These are phyloP conservation scores for Trametes sanguinea DNA, from an alignment of 768 basidiomycete genomes.

Conservation along the genomic window DNA sequence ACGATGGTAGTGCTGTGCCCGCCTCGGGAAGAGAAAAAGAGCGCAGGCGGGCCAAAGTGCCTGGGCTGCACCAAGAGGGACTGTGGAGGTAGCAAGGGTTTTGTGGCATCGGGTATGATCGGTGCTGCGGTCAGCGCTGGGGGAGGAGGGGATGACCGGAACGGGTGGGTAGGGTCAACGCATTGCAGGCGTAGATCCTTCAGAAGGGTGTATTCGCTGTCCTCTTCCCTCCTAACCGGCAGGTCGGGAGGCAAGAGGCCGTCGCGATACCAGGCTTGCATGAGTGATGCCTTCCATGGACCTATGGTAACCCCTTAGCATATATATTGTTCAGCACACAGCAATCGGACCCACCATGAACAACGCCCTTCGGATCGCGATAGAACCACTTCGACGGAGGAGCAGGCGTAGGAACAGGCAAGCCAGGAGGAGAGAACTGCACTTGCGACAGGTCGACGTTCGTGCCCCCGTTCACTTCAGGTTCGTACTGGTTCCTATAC, in stretches of 20 bases:
- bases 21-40: conserved; percentile 88
- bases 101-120: conserved; percentile 43
- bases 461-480: conserved; percentile 46
- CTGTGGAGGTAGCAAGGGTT: conserved; percentile 68
- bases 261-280: conserved; percentile 90
- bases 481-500: conserved; percentile 66
- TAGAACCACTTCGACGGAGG: conserved; percentile 82
- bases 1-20: conserved; percentile 89
- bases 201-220: conserved; percentile 63
- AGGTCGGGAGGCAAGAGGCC: conserved; percentile 80
- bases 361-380: conserved; percentile 75
- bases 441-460: conserved; percentile 53
- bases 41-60: conserved; percentile 83
- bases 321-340: conserved; percentile 15
- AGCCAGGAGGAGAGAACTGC: conserved; percentile 79
- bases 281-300: conserved; percentile 84
- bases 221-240: conserved; percentile 78
- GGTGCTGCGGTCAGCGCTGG: conserved; percentile 32
- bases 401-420: conserved; percentile 68
- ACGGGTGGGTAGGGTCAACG: conserved; percentile 81
- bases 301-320: conserved; percentile 42
- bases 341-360: conserved; percentile 61
- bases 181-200: conserved; percentile 77
- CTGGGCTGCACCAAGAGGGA: conserved; percentile 77
- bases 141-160: conserved; percentile 51